A percentile compares a stretch with the other conserved stretches of the same genome.
phyloP scores from a whole-genome alignment of 768 basidiomycete genomes.

The Naganishia onofrii region DNA sequence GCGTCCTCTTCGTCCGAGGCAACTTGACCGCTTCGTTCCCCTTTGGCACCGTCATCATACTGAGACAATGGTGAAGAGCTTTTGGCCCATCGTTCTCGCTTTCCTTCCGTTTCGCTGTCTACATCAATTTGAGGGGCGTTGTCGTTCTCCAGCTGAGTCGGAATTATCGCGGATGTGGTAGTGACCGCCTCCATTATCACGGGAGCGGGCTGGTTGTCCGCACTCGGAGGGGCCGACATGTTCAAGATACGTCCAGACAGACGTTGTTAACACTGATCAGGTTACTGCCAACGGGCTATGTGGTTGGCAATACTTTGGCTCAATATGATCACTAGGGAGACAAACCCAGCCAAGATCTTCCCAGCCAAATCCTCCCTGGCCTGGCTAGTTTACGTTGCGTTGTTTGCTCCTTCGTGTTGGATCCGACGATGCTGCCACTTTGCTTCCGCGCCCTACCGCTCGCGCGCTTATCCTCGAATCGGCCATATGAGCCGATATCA shows the following conservation, averaged over 20 bases:
- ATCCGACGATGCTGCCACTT: conserved; percentile 7
- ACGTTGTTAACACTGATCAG: background rate
- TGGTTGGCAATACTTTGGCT: background rate
- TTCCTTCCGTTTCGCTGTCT: background rate
- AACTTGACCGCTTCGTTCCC: background rate
- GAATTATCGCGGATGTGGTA: background rate
- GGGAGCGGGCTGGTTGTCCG: background rate
- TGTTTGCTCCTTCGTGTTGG: conserved; percentile 20
- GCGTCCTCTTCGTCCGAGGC: background rate
- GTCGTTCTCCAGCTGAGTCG: background rate
- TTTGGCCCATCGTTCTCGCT: background rate
- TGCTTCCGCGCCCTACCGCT: background rate
- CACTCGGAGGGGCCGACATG: background rate
- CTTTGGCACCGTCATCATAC: conserved; percentile 5
- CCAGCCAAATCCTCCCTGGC: background rate
- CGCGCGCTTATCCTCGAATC: conserved; percentile 16
- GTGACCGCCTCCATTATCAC: background rate
- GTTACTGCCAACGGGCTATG: background rate
- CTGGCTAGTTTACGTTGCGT: background rate
- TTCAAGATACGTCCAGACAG: conserved; percentile 4
- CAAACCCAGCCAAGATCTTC: conserved; percentile 12
- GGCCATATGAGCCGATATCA: conserved; percentile 1
- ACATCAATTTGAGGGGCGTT: background rate
- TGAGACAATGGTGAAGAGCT: conserved; percentile 14
- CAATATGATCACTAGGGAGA: background rate